Percentiles rank a stretch among this genome's conserved stretches.
Evolutionary conservation across 768 basidiomycete species (phyloP).

Genomic region (Trametes cingulata): DNA sequence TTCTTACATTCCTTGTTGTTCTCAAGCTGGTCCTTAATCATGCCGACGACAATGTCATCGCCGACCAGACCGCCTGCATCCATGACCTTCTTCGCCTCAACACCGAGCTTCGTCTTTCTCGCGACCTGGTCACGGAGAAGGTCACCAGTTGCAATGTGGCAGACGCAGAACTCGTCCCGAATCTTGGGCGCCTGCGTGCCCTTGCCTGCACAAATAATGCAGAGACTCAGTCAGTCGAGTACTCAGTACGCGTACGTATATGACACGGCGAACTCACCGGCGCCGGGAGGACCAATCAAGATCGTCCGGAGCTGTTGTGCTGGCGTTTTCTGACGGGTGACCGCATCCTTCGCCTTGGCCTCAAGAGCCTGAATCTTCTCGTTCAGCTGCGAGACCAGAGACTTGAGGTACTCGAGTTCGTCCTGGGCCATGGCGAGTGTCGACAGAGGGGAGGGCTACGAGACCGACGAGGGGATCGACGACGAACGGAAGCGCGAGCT

Average conservation of each 20-base stretch:
- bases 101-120: conserved; percentile 82
- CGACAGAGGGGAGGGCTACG: conserved; percentile 7
- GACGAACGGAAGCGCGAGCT: conserved; percentile 3
- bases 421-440: conserved; percentile 57
- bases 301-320: conserved; percentile 86
- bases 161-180: conserved; percentile 90
- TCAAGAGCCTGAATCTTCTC: conserved; percentile 86
- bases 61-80: conserved; percentile 92
- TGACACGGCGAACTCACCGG: conserved; percentile 59
- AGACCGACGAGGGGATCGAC: conserved; percentile 13
- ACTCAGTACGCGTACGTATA: conserved; percentile 8
- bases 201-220: conserved; percentile 63
- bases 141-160: conserved; percentile 98
- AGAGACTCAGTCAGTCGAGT: background rate
- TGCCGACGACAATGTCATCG: conserved; percentile 96
- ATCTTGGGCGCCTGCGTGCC: conserved; percentile 97
- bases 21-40: conserved; percentile 95
- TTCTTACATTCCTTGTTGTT: conserved; percentile 92
- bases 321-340: conserved; percentile 52
- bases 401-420: conserved; percentile 95
- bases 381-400: conserved; percentile 85
- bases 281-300: conserved; percentile 94
- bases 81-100: conserved; percentile 97
- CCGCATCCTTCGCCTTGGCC: conserved; percentile 55
- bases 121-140: conserved; percentile 96